phyloP scores from a whole-genome alignment of 768 basidiomycete species.

The Termitomyces sp. region DNA sequence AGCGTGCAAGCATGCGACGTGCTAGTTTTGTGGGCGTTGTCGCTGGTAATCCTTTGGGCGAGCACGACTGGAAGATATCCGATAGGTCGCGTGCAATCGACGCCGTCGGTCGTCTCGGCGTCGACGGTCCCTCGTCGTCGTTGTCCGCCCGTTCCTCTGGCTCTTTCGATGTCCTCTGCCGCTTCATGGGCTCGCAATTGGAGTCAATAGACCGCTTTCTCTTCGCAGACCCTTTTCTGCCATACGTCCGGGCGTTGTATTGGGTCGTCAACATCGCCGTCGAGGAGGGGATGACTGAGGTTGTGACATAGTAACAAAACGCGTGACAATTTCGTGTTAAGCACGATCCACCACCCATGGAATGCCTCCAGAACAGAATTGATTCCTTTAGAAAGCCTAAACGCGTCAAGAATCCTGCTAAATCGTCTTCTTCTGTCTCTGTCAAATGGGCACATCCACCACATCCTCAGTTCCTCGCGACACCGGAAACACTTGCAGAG shows the following conservation, averaged over 20 bases:
- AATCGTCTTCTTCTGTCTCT: slow-evolving; percentile 37
- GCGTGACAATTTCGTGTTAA: slow-evolving; percentile 33
- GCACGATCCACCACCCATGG: slow-evolving; percentile 32
- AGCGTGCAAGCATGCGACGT: slow-evolving; percentile 69
- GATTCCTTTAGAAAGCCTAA: slow-evolving; percentile 65
- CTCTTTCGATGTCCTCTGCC: slow-evolving; percentile 19
- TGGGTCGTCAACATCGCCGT: slow-evolving; percentile 10
- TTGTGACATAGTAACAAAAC: slow-evolving; percentile 15
- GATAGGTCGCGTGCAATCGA: slow-evolving; percentile 38
- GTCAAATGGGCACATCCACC: slow-evolving; percentile 80
- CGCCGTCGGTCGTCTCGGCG: slow-evolving; percentile 15
- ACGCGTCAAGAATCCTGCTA: slow-evolving; percentile 52
- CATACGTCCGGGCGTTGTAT: slow-evolving; percentile 30
- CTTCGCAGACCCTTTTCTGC: slow-evolving; percentile 24
- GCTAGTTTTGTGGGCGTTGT: slow-evolving; percentile 42
- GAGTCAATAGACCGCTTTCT: slow-evolving; percentile 14
- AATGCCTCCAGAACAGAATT: slow-evolving; percentile 51
- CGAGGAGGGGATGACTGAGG: not conserved
- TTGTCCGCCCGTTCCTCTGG: slow-evolving; percentile 6
- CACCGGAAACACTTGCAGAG: slow-evolving; percentile 69
- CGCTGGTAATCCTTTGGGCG: slow-evolving; percentile 21
- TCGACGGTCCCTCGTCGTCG: slow-evolving; percentile 7
- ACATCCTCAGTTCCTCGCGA: slow-evolving; percentile 50
- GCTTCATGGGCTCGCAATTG: slow-evolving; percentile 15
- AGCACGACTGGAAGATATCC: slow-evolving; percentile 35